A percentile compares a stretch with the other conserved stretches of the same genome.
Conservation (phyloP, 2,329 filamentous ascomycete genomes). For the Colletotrichum siamense region DNA sequence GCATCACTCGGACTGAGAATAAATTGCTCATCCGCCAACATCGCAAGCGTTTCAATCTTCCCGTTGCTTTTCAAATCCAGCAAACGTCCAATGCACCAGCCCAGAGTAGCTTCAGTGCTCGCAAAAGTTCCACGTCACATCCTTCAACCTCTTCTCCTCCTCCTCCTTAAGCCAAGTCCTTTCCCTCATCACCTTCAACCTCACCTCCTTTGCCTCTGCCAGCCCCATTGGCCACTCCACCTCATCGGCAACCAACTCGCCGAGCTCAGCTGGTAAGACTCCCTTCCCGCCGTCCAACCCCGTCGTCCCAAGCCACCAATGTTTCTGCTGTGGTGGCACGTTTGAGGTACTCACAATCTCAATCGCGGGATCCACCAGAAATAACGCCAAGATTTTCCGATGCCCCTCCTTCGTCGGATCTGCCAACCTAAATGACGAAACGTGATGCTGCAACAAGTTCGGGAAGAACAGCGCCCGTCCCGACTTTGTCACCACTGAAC, state of each 20-base stretch:
- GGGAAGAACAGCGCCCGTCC: constrained; percentile 61
- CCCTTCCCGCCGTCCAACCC: background rate
- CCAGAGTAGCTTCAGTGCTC: constrained; percentile 23
- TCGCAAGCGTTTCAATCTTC: background rate
- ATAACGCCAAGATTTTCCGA: constrained; percentile 63
- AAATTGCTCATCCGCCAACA: background rate
- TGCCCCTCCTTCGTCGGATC: constrained; percentile 60
- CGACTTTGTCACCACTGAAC: constrained; percentile 48
- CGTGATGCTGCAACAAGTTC: constrained; percentile 57
- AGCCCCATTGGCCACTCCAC: constrained; percentile 25
- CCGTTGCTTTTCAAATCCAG: background rate
- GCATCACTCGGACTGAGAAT: background rate
- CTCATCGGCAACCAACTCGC: constrained; percentile 16
- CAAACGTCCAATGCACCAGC: background rate
- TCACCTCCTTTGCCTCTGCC: constrained; percentile 25
- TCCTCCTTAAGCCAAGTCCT: constrained; percentile 18
- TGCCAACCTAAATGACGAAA: constrained; percentile 53
- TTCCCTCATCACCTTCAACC: constrained; percentile 30
- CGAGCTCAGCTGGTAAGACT: constrained; percentile 25
- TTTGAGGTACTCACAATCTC: constrained; percentile 48
- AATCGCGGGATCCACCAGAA: constrained; percentile 61
- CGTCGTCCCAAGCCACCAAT: constrained; percentile 37
- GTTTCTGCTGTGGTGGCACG: constrained; percentile 45
- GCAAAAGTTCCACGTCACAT: constrained; percentile 24
- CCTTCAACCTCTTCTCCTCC: background rate